Percentiles rank a stretch among this genome's conserved stretches.
phyloP scores from a whole-genome alignment of 2,329 filamentous ascomycete species.

The Fusarium xyrophilum region DNA sequence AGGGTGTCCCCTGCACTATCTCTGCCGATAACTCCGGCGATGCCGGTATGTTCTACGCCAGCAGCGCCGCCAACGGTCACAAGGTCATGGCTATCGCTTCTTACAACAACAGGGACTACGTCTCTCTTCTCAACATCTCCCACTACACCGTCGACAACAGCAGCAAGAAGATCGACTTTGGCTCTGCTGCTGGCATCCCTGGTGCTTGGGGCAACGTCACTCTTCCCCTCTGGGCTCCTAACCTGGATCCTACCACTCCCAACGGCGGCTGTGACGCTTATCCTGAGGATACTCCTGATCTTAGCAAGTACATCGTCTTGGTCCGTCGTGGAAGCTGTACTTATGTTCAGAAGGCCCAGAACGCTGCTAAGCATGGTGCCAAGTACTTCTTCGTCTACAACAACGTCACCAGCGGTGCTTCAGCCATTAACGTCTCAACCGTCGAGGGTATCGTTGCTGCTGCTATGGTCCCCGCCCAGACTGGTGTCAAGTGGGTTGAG shows the following conservation, averaged over 20 bases:
- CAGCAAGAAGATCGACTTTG: constrained; percentile 45
- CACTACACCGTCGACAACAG: constrained; percentile 51
- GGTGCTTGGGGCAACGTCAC: constrained; percentile 53
- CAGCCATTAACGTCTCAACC: constrained; percentile 5
- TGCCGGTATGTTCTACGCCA: constrained; percentile 57
- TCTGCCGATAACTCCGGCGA: constrained; percentile 60
- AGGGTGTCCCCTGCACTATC: constrained; percentile 61
- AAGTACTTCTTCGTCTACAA: constrained; percentile 69
- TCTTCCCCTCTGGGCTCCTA: constrained; percentile 58
- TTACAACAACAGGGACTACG: constrained; percentile 55
- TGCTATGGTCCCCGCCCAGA: constrained; percentile 12
- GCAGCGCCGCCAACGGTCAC: constrained; percentile 57
- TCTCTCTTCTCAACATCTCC: constrained; percentile 52
- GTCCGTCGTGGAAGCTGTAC: constrained; percentile 65
- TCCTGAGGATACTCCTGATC: constrained; percentile 61
- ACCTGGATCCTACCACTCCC: constrained; percentile 54
- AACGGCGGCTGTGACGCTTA: constrained; percentile 61
- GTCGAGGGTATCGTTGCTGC: constrained; percentile 10
- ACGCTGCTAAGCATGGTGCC: constrained; percentile 61
- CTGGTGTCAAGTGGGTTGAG: constrained; percentile 13
- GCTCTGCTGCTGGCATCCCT: constrained; percentile 51
- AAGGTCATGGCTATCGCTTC: constrained; percentile 58
- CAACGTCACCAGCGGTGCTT: constrained; percentile 44
- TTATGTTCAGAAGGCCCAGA: constrained; percentile 62
- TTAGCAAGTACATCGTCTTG: constrained; percentile 64